These are phyloP conservation scores for Chlorella sorokiniana DNA, from an alignment of 139 green algal species.

Conservation along the genomic window DNA sequence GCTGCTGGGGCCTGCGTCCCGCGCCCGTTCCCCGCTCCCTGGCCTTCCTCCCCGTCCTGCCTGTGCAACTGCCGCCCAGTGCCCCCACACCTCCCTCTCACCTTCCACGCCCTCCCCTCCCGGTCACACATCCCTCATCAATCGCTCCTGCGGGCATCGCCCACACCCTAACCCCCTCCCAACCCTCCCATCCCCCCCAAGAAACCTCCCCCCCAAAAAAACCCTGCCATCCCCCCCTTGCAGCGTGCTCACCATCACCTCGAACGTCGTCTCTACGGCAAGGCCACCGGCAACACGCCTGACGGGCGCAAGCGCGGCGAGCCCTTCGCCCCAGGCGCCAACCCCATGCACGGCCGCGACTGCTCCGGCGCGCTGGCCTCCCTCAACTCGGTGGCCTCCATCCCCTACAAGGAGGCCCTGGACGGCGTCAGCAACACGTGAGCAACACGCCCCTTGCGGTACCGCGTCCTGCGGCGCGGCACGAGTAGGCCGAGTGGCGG, in stretches of 20 bases:
- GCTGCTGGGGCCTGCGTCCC: too few relatives aligned
- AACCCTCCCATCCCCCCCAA: neutral
- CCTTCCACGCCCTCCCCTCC: too few relatives aligned
- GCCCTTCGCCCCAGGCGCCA: conserved; percentile 50
- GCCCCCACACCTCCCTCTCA: too few relatives aligned
- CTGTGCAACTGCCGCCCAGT: too few relatives aligned
- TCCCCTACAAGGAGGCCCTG: conserved; percentile 46
- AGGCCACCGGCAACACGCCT: conserved; percentile 69
- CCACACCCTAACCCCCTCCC: neutral
- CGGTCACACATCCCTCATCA: too few relatives aligned
- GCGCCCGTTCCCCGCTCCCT: too few relatives aligned
- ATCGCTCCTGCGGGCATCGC: too few relatives aligned
- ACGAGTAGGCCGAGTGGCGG: too few relatives aligned
- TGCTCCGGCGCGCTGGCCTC: conserved; percentile 65
- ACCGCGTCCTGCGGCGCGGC: neutral
- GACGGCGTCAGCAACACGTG: conserved; percentile 60
- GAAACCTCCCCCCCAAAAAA: neutral
- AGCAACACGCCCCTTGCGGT: neutral
- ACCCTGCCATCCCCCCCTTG: conserved; percentile 50
- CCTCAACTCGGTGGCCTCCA: conserved; percentile 58
- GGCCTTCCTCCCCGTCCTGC: too few relatives aligned
- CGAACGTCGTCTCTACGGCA: conserved; percentile 77
- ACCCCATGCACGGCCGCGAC: conserved; percentile 75
- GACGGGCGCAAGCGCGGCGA: conserved; percentile 73
- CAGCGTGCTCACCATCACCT: conserved; percentile 79